Evolutionary conservation across 257 asterid species (phyloP).

Genomic region (Galeopsis tetrahit): DNA sequence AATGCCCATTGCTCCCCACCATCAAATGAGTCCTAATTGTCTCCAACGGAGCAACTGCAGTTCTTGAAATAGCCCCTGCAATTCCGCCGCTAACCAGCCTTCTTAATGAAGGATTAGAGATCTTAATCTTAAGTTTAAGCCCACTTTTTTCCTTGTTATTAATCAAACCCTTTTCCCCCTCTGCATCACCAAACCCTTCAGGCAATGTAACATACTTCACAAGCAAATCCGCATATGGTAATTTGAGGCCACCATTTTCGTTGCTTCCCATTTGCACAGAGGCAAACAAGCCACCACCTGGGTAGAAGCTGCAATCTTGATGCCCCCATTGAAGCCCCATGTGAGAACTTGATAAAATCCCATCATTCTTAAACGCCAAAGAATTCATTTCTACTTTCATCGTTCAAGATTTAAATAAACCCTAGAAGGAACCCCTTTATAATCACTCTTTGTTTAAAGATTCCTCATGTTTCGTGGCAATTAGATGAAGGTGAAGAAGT

Average conservation of each 20-base stretch:
- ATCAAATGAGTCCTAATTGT: slow-evolving; percentile 97
- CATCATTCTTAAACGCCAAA: slow-evolving; percentile 52
- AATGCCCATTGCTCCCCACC: slow-evolving; percentile 90
- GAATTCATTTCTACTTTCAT: slow-evolving; percentile 45
- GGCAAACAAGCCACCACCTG: slow-evolving; percentile 87
- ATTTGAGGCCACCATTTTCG: slow-evolving; percentile 63
- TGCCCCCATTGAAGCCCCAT: slow-evolving; percentile 65
- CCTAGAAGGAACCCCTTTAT: slow-evolving; percentile 19
- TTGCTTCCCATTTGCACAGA: slow-evolving; percentile 73
- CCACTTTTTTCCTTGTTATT: slow-evolving; percentile 52
- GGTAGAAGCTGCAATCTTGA: slow-evolving; percentile 59
- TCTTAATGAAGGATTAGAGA: slow-evolving; percentile 79
- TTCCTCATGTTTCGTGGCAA: slow-evolving; percentile 50
- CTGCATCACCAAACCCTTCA: slow-evolving; percentile 55
- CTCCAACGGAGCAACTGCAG: slow-evolving; percentile 97
- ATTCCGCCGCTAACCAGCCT: slow-evolving; percentile 88
- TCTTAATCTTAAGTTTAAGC: slow-evolving; percentile 71
- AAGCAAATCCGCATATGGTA: slow-evolving; percentile 68
- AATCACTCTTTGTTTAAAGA: neutral
- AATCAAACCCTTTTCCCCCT: slow-evolving; percentile 48
- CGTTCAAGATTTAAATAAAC: slow-evolving; percentile 34
- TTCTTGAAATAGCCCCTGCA: slow-evolving; percentile 93
- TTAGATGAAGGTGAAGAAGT: slow-evolving; percentile 18
- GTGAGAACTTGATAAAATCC: slow-evolving; percentile 55
- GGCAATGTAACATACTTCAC: slow-evolving; percentile 67